Base-by-base conservation (phyloP, 106 monocot genomes). In the Agapanthus africanus region DNA sequence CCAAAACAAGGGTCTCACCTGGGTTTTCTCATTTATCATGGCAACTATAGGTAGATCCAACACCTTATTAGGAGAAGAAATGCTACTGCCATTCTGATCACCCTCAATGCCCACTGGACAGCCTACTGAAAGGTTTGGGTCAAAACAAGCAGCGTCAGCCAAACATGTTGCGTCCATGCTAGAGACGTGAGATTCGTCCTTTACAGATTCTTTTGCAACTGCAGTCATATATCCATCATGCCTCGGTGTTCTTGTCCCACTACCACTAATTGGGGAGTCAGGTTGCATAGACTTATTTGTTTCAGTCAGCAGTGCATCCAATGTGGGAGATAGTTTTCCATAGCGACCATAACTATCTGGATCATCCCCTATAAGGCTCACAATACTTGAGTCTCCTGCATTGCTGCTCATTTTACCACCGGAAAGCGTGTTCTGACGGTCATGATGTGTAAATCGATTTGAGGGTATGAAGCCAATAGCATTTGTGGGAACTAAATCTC, bases 311-410 rank as follows among this genome's bases (percentile, higher is more conserved):
- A 99, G 39, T 15, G 67, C 69, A 19, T 76, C 79, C 54, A 90
- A 54, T 1, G 70, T 81, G 15, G 82, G 77, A 65, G 97, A 80
- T 11, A 93, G 59, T 47, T 79, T 90, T 11, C 69, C 87, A 74
- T 80, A 92, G 34, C 82, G 78, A 49, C 84, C 79, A 77, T 83
- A 86, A 28, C 37, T 77, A 6, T 64, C 54, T 31, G 74, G 38
- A 10, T 74, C 50, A 51, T 77, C 75, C 6, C 32, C 59, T 40
- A 87, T 35, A 28, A 79, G 65, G 62, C 73, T 99, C 78, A 93
- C 83, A 22, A 75, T 75, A 74, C 72, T 83, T n/a, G 63, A 59
- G 30, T 69, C 68, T 59, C 70, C 76, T 25, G 35, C 54, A 71
- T 56, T 65, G 41, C 63, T 70, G 68, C 70, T 21, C 54, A 30